A percentile compares a stretch with the other conserved stretches of the same genome.
Evolutionary conservation across 495 filamentous ascomycete species (phyloP).

Genomic region (Trypethelium eluteriae): DNA sequence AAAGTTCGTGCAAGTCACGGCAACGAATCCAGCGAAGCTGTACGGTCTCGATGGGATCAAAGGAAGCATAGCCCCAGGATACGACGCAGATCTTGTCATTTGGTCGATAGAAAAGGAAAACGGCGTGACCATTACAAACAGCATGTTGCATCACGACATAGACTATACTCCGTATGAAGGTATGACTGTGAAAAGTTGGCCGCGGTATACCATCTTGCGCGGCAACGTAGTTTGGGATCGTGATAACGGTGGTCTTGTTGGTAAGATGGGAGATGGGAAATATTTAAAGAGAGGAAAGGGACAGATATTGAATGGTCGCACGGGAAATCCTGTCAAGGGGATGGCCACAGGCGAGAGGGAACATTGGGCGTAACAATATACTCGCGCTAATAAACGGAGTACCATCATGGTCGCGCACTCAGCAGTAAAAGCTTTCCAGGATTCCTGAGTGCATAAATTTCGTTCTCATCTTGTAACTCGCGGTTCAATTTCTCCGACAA

Average conservation of each 20-base stretch:
- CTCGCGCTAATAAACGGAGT: neutral
- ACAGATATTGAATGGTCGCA: constrained; percentile 18
- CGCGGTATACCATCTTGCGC: constrained; percentile 51
- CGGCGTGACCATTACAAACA: constrained; percentile 42
- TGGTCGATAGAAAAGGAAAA: constrained; percentile 44
- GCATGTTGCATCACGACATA: constrained; percentile 50
- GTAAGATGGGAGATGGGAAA: constrained; percentile 44
- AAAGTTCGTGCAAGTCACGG: constrained; percentile 53
- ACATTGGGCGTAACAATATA: constrained; percentile 16
- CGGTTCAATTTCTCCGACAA: neutral
- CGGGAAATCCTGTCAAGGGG: constrained; percentile 19
- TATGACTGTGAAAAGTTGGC: constrained; percentile 49
- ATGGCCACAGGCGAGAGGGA: constrained; percentile 23
- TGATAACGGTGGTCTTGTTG: constrained; percentile 44
- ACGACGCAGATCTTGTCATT: constrained; percentile 48
- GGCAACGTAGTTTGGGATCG: constrained; percentile 52
- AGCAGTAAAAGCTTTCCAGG: neutral
- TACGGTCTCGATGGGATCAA: constrained; percentile 53
- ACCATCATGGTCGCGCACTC: neutral
- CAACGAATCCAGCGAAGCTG: constrained; percentile 52
- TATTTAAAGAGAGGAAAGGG: constrained; percentile 44
- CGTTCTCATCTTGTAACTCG: neutral
- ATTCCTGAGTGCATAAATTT: neutral
- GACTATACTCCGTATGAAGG: constrained; percentile 60
- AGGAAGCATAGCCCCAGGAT: constrained; percentile 47